phyloP scores from a whole-genome alignment of 2,329 filamentous ascomycete genomes.

The Calonectria pseudoreteaudii region DNA sequence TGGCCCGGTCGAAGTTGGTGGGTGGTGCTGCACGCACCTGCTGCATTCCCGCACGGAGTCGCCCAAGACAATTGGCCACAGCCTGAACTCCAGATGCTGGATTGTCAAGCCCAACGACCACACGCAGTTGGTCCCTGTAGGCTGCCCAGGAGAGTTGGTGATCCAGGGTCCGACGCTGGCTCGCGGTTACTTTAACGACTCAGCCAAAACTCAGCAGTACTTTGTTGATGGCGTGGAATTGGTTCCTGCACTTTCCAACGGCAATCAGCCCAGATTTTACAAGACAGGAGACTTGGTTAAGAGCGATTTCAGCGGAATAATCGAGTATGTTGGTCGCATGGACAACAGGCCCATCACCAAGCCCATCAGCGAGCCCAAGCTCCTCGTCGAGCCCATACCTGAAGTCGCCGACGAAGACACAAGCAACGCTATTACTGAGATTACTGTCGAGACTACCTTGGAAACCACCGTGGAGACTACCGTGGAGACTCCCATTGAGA shows the following conservation, averaged over 20 bases:
- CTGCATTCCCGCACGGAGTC: background rate
- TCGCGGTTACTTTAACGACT: background rate
- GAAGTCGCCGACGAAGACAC: background rate
- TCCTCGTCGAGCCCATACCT: background rate
- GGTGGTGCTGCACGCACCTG: background rate
- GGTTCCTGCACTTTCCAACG: background rate
- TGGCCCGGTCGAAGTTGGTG: background rate
- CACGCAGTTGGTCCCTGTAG: background rate
- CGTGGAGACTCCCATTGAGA: no score
- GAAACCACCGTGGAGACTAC: no score
- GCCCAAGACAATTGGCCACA: background rate
- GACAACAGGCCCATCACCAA: conserved; percentile 70
- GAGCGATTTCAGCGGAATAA: conserved; percentile 53
- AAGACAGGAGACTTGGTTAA: conserved; percentile 60
- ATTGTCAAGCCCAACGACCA: background rate
- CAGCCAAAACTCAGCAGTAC: background rate
- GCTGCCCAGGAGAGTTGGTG: background rate
- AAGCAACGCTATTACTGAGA: background rate
- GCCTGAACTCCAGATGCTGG: conserved; percentile 46
- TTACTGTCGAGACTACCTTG: no score
- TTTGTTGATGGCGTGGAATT: background rate
- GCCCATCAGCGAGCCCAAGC: conserved; percentile 54
- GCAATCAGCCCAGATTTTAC: conserved; percentile 42
- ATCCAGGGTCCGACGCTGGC: background rate
- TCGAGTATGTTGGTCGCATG: conserved; percentile 62